These are phyloP conservation scores for Gnetum montanum DNA, from an alignment of 75 land plant genomes.

Conservation along the genomic window DNA sequence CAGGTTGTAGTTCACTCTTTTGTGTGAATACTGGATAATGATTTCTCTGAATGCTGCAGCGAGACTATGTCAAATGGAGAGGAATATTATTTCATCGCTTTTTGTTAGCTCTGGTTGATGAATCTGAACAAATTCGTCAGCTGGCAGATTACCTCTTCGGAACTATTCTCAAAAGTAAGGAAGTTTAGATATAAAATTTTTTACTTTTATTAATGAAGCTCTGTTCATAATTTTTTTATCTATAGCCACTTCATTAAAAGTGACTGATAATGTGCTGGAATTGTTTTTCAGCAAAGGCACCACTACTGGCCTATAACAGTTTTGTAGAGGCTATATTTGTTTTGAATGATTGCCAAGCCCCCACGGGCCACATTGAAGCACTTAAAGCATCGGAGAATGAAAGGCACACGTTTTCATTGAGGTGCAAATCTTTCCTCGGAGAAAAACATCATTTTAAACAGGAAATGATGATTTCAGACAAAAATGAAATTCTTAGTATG, in stretches of 20 bases:
- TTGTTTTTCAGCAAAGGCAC: slow-evolving; percentile 72
- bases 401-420: slow-evolving; percentile 44
- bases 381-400: slow-evolving; percentile 28
- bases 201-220: not conserved
- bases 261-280: no score
- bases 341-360: slow-evolving; percentile 65
- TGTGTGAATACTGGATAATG: slow-evolving; percentile 35
- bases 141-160: slow-evolving; percentile 81
- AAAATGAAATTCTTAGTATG: no score
- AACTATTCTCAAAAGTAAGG: slow-evolving; percentile 72
- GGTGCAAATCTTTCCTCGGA: no score
- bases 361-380: slow-evolving; percentile 40
- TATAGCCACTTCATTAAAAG: no score
- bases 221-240: not conserved
- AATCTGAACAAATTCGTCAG: slow-evolving; percentile 68
- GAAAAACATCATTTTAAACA: no score
- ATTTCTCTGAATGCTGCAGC: slow-evolving; percentile 39
- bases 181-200: no score
- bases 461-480: no score
- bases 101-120: slow-evolving; percentile 78
- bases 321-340: slow-evolving; percentile 84
- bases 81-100: slow-evolving; percentile 84
- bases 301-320: slow-evolving; percentile 91
- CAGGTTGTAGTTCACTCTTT: not conserved
- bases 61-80: slow-evolving; percentile 95